Evolutionary conservation across 2,329 filamentous ascomycete genomes (phyloP).

Genomic region (Diplodia mutila): DNA sequence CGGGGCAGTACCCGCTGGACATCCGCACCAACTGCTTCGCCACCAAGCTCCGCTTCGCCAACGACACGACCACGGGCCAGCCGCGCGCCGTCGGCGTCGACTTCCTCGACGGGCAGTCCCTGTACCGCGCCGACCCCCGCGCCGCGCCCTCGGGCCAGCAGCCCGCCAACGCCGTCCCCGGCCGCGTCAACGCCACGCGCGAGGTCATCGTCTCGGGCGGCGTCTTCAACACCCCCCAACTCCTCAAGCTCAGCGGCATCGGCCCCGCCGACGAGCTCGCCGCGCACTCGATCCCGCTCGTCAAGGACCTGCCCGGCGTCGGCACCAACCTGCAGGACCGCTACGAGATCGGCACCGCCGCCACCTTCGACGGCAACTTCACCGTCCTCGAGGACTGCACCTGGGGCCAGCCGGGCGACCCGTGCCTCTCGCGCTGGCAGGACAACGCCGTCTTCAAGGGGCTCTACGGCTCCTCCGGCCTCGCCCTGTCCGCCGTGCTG

Average conservation of each 20-base stretch:
- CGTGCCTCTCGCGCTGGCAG: constrained; percentile 52
- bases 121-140: constrained; percentile 46
- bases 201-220: constrained; percentile 56
- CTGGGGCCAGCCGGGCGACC: constrained; percentile 42
- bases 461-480: constrained; percentile 55
- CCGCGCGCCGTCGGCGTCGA: constrained; percentile 54
- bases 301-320: constrained; percentile 63
- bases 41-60: constrained; percentile 67
- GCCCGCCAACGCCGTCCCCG: constrained; percentile 33
- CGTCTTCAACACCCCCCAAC: constrained; percentile 65
- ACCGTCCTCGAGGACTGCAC: constrained; percentile 43
- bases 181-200: constrained; percentile 47
- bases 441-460: constrained; percentile 36
- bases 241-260: constrained; percentile 68
- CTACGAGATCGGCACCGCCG: constrained; percentile 58
- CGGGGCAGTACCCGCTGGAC: constrained; percentile 60
- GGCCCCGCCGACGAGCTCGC: constrained; percentile 59
- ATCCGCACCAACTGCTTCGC: constrained; percentile 65
- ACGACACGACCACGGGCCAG: constrained; percentile 58
- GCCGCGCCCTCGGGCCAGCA: constrained; percentile 36
- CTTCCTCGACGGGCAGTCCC: constrained; percentile 44
- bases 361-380: constrained; percentile 45
- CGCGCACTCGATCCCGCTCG: constrained; percentile 56
- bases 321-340: constrained; percentile 68
- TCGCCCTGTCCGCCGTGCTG: constrained; percentile 54